Evolutionary conservation across 2,329 filamentous ascomycete species (phyloP).

Genomic region (Sphaerostilbella broomeana): DNA sequence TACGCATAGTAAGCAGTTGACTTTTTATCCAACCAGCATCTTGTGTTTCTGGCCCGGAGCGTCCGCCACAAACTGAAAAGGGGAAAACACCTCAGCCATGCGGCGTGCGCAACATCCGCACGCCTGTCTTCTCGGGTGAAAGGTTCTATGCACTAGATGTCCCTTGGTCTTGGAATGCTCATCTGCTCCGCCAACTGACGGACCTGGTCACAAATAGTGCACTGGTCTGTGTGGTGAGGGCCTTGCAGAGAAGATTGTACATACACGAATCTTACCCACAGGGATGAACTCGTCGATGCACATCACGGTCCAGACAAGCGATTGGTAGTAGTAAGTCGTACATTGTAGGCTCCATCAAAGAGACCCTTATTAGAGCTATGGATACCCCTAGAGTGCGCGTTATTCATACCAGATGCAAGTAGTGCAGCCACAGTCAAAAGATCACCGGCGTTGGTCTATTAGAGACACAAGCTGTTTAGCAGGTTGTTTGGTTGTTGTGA

Average conservation of each 20-base stretch:
- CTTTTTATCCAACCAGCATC: constrained; percentile 12
- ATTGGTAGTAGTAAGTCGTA: too few species aligned
- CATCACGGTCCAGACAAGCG: constrained; percentile 15
- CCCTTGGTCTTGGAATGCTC: constrained; percentile 11
- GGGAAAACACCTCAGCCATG: not conserved
- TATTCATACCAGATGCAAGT: not conserved
- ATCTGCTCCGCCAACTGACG: constrained; percentile 6
- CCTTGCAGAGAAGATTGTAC: constrained; percentile 7
- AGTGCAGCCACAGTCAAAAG: constrained; percentile 3
- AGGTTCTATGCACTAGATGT: constrained; percentile 3
- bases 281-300: constrained; percentile 12
- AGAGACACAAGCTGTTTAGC: constrained; percentile 8
- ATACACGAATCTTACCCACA: constrained; percentile 13
- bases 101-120: constrained; percentile 1
- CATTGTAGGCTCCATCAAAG: too few species aligned
- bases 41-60: constrained; percentile 5
- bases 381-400: not conserved
- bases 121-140: constrained; percentile 3
- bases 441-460: constrained; percentile 7
- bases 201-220: constrained; percentile 7
- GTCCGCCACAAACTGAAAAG: constrained; percentile 6
- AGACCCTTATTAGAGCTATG: constrained; percentile 3
- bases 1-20: constrained; percentile 15
- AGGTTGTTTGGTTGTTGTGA: constrained; percentile 2
- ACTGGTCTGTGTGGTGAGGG: constrained; percentile 1